Evolutionary conservation across 2,329 filamentous ascomycete genomes (phyloP).

Genomic region (Colletotrichum brevisporum): DNA sequence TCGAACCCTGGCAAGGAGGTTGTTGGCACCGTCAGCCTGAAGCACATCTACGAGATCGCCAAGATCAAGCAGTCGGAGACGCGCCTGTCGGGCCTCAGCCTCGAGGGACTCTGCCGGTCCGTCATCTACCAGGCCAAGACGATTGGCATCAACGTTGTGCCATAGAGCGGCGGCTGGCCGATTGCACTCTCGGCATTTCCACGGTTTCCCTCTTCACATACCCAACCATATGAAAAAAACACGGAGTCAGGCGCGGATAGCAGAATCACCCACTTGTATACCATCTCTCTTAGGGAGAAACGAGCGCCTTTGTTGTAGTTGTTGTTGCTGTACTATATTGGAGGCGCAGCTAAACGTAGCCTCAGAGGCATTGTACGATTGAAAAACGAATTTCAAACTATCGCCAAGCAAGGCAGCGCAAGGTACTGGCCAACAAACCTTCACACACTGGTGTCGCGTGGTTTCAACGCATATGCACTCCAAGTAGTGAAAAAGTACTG

Average conservation of each 20-base stretch:
- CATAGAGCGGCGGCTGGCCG: constrained; percentile 55
- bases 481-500: neutral
- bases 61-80: constrained; percentile 91
- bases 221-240: constrained; percentile 14
- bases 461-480: constrained; percentile 13
- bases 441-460: constrained; percentile 28
- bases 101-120: constrained; percentile 80
- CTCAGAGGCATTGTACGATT: constrained; percentile 34
- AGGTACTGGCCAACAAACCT: neutral
- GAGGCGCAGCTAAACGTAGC: constrained; percentile 15
- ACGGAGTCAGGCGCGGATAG: constrained; percentile 36
- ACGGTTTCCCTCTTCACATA: constrained; percentile 23
- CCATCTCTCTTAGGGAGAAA: constrained; percentile 24
- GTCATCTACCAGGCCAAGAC: constrained; percentile 83
- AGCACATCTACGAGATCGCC: constrained; percentile 98
- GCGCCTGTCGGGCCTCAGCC: constrained; percentile 77
- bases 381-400: constrained; percentile 20
- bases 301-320: constrained; percentile 15
- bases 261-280: constrained; percentile 31
- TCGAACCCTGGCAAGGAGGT: constrained; percentile 80
- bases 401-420: constrained; percentile 21
- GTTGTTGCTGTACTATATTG: constrained; percentile 30
- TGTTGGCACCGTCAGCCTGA: constrained; percentile 89
- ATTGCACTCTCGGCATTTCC: constrained; percentile 5
- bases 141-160: constrained; percentile 79